Conservation (phyloP, 2,329 filamentous ascomycete genomes). For the Coleophoma crateriformis region DNA sequence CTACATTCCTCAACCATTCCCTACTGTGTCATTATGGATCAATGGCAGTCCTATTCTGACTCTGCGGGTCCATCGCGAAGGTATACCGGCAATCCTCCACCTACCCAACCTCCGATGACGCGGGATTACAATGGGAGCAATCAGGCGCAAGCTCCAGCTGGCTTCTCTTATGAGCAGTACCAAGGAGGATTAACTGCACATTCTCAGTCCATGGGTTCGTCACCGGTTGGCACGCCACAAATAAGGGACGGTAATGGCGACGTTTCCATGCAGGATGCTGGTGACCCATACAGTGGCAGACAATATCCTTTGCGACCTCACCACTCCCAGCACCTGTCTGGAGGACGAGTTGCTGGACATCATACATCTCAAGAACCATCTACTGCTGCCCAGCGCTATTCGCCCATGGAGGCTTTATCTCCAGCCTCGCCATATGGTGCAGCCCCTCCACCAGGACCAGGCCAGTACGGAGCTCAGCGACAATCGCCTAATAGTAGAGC, state of each 20-base stretch:
- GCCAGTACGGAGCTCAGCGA: conserved; percentile 46
- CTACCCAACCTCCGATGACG: conserved; percentile 38
- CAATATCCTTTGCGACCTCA: conserved; percentile 80
- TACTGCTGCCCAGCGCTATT: conserved; percentile 84
- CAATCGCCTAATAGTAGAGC: conserved; percentile 71
- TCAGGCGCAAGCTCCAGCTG: conserved; percentile 46
- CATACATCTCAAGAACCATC: conserved; percentile 72
- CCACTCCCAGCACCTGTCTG: conserved; percentile 65
- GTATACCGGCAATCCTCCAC: conserved; percentile 50
- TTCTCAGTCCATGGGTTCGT: conserved; percentile 49
- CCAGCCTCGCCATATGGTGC: conserved; percentile 73
- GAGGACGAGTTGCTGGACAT: conserved; percentile 51
- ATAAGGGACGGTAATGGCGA: conserved; percentile 70
- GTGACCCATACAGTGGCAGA: conserved; percentile 76
- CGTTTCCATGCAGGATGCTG: conserved; percentile 80
- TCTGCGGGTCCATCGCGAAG: conserved; percentile 57
- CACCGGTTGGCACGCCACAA: conserved; percentile 52
- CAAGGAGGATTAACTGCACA: conserved; percentile 40
- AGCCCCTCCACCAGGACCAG: conserved; percentile 50
- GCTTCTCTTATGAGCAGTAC: conserved; percentile 66
- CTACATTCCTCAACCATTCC: conserved; percentile 2
- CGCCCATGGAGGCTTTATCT: conserved; percentile 87
- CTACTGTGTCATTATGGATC: conserved; percentile 40
- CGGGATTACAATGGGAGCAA: conserved; percentile 38
- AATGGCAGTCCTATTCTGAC: conserved; percentile 67